Evolutionary conservation across 2,329 filamentous ascomycete species (phyloP), one percentile per base, ranked within the genome.

Genomic region (Xylaria sp.): DNA sequence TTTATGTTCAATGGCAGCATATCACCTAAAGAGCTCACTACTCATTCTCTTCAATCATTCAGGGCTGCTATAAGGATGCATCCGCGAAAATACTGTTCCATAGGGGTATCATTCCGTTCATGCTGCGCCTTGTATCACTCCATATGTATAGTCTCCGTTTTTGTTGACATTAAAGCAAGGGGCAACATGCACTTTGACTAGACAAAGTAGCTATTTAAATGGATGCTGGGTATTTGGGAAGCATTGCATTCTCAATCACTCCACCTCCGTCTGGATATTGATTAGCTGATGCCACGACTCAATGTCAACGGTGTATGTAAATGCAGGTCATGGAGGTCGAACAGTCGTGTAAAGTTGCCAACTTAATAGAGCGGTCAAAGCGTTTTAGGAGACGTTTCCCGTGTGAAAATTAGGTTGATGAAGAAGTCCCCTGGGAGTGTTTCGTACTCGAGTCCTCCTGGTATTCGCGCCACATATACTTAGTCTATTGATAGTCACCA

Each of bases 61-160:
- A 34, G 9, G 31, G 9, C 9, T 34, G 6, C 31, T 37, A 10
- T 37, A 37, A 37, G 7, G 10, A 37, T 10, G 7, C 34, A 37
- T 10, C 8, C 18, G 5, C 18, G 41, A 46, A 18, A n/a, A 15
- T 46, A 46, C 41, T 46, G 15, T 5, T 44, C 41, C 18, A 18
- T 20, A 62, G 41, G 41, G 23, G 39, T 50, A 31, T 57, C 5
- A 56, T 61, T 55, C 56, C 18, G 51, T 37, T 57, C 15, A 62
- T 50, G 39, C 18, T 41, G 63, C 48, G 44, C n/a, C 28, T 15
- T 55, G 28, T 50, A 9, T 15, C 6, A 20, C 8, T 41, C 34
- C 62, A 62, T 52, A 50, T 23, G 23, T 3, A 25, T 25, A 25
- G 23, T n/a, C 12, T 41, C 31, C 20, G 20, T 46, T 31, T 9